Evolutionary conservation across 176 grass and related monocot species (phyloP), one percentile per base, ranked within the genome.

Genomic region (Pontederia crassipes): DNA sequence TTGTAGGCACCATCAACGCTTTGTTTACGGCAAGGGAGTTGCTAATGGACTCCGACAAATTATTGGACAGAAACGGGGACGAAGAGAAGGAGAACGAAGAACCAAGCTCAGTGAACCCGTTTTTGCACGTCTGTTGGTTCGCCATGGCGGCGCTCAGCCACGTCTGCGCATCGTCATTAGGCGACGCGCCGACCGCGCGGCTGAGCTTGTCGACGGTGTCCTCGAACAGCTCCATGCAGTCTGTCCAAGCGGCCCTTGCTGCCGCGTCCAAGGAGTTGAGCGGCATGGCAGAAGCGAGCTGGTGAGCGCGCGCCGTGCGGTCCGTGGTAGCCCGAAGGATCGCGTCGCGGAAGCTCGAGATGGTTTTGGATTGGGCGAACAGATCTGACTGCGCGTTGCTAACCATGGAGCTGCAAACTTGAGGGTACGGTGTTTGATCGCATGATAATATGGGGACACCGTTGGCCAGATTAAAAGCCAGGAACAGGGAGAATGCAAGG

Each of bases 131-230:
- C 45, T 61, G 57, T 28, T 72, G 69, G 57, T 72, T 72, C 13
- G 69, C 69, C 47, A 61, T 72, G 15, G 69, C 69, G 11, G 69
- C 69, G 12, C 69, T 72, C 45, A 72, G 57, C 57, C 69, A 72
- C 18, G 69, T 72, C 24, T 72, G 69, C 16, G 46, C 57, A 28
- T 72, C 69, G 9, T 72, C 57, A 9, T 14, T 16, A 2, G 69
- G 28, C 8, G 48, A 50, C 12, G 57, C 54, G 50, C 28, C 27
- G 24, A 61, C n/a, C 4, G 69, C 60, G 4, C 57, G 56, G 48
- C 51, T 52, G n/a, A 72, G 27, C 20, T 61, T 12, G 28, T 27
- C 47, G 48, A 72, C 28, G 20, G 47, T 72, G 28, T 72, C 69
- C 46, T 50, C 48, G 10, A 17, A 28, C 11, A 72, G 48, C 57